Evolutionary conservation across 75 land plant species (phyloP).

Genomic region (Azolla pinnata): DNA sequence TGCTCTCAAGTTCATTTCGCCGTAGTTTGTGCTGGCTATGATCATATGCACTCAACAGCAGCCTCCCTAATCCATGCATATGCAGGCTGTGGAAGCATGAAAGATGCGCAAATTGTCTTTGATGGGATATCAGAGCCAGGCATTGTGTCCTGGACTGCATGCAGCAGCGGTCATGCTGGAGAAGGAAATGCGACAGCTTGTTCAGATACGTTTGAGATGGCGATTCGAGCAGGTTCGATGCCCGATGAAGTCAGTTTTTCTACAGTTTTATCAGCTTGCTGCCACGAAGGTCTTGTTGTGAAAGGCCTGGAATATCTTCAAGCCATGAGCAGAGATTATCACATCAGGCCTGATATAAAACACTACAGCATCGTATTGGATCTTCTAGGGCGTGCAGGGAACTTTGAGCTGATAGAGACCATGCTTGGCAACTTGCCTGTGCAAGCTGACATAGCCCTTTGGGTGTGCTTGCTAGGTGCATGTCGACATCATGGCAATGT

Average conservation of each 20-base stretch:
- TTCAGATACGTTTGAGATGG: background rate
- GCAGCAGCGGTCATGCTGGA: background rate
- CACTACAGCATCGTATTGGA: constrained; percentile 4
- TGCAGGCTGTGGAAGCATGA: constrained; percentile 20
- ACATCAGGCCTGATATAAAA: background rate
- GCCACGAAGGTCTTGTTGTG: background rate
- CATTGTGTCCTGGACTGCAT: constrained; percentile 2
- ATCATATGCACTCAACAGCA: background rate
- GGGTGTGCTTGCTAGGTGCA: constrained; percentile 12
- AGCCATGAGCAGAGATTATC: constrained; percentile 9
- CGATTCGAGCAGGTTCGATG: background rate
- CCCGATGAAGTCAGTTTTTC: background rate
- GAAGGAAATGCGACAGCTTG: background rate
- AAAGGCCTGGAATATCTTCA: constrained; percentile 9
- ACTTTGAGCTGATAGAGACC: constrained; percentile 1
- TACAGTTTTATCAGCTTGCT: background rate
- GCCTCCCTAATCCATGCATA: constrained; percentile 11
- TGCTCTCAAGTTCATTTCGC: background rate
- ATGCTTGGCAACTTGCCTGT: constrained; percentile 9
- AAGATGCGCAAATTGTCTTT: background rate
- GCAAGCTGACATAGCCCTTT: constrained; percentile 3
- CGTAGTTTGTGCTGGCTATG: background rate
- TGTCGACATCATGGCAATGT: constrained; percentile 2
- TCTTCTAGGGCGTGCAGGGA: constrained; percentile 14
- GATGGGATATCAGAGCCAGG: background rate